Conservation (phyloP, 805 yeast species). For the Millerago galiae region DNA sequence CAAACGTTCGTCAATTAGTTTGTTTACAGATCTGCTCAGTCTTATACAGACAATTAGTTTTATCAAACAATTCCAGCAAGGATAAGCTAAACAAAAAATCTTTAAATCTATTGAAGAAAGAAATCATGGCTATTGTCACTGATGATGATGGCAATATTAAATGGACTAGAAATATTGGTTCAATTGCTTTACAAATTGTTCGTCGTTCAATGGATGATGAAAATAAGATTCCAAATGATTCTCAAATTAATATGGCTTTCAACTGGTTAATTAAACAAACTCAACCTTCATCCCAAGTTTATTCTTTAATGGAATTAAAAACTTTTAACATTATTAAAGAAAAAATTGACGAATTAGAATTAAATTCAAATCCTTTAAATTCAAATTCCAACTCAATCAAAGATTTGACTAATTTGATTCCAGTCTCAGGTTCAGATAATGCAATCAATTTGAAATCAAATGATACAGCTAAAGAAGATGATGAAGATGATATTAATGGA, state of each 20-base stretch:
- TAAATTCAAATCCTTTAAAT: not conserved
- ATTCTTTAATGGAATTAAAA: conserved; percentile 66
- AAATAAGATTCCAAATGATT: conserved; percentile 25
- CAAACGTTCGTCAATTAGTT: conserved; percentile 80
- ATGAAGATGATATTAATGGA: conserved; percentile 54
- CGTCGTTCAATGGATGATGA: conserved; percentile 29
- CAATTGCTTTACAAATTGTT: conserved; percentile 63
- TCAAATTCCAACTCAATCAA: not conserved
- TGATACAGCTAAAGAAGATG: conserved; percentile 23
- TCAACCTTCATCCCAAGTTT: conserved; percentile 74
- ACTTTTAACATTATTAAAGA: conserved; percentile 44
- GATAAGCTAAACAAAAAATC: conserved; percentile 28
- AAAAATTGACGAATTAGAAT: conserved; percentile 26
- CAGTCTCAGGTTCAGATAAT: conserved; percentile 10
- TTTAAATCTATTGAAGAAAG: conserved; percentile 50
- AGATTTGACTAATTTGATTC: conserved; percentile 2
- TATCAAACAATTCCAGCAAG: conserved; percentile 15
- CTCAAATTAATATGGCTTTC: conserved; percentile 45
- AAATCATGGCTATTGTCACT: conserved; percentile 70
- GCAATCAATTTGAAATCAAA: conserved; percentile 10
- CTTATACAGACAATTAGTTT: conserved; percentile 62
- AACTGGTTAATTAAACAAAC: conserved; percentile 82
- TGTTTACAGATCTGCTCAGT: conserved; percentile 71
- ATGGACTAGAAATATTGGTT: conserved; percentile 79
- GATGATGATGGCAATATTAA: conserved; percentile 84